Percentiles rank a stretch among this genome's conserved stretches.
These are phyloP conservation scores for Breynia disticha DNA, from an alignment of 441 rosid genomes.

Conservation along the genomic window DNA sequence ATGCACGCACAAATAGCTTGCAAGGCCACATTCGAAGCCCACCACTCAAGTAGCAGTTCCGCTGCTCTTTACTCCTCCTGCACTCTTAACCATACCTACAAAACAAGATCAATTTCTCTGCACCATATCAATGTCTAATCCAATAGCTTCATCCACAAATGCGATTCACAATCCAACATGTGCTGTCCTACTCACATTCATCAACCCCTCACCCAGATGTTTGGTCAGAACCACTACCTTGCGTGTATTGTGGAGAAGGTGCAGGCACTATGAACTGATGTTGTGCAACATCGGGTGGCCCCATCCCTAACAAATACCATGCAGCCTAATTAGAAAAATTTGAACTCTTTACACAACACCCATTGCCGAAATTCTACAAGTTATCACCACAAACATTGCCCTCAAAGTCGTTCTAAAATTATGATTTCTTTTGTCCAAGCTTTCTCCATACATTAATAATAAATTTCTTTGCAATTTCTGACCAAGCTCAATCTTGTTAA, in stretches of 20 bases:
- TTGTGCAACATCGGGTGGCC: slow-evolving; percentile 47
- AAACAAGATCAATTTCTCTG: too few relatives aligned
- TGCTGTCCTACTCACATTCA: slow-evolving; percentile 31
- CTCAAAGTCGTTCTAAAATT: too few relatives aligned
- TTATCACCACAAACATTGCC: too few relatives aligned
- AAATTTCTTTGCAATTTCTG: too few relatives aligned
- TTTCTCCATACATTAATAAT: too few relatives aligned
- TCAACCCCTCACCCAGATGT: slow-evolving; percentile 62
- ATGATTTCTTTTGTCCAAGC: too few relatives aligned
- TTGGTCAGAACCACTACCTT: slow-evolving; percentile 78
- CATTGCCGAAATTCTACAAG: too few relatives aligned
- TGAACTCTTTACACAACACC: too few relatives aligned
- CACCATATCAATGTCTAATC: too few relatives aligned
- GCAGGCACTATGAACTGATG: slow-evolving; percentile 59
- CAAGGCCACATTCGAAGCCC: slow-evolving; percentile 83
- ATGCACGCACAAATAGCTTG: slow-evolving; percentile 57
- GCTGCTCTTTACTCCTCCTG: slow-evolving; percentile 74
- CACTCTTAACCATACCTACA: slow-evolving; percentile 61
- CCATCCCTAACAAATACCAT: slow-evolving; percentile 24
- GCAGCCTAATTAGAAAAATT: too few relatives aligned
- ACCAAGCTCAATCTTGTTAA: too few relatives aligned
- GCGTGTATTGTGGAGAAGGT: slow-evolving; percentile 52
- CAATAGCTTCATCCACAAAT: too few relatives aligned
- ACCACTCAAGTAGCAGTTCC: slow-evolving; percentile 77
- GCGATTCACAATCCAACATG: neutral